Conservation (phyloP, 2,329 filamentous ascomycete species). For the Xylaria multiplex region DNA sequence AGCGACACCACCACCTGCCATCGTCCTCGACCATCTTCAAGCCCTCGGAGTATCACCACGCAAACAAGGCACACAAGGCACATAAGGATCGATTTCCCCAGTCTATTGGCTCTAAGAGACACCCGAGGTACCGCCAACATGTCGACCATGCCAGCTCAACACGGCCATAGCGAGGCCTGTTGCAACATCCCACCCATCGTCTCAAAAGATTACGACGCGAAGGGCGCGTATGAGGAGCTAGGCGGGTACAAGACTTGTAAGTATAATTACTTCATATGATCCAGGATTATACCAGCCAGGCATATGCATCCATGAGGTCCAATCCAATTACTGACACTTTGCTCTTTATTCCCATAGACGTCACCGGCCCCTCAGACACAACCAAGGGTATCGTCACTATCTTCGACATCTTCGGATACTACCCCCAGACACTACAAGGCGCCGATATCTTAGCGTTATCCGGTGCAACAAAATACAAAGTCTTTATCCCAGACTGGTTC, state of each 20-base stretch:
- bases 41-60: constrained; percentile 32
- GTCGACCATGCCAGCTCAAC: constrained; percentile 62
- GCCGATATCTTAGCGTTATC: constrained; percentile 71
- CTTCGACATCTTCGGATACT: constrained; percentile 79
- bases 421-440: constrained; percentile 74
- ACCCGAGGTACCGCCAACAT: constrained; percentile 49
- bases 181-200: constrained; percentile 69
- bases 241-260: constrained; percentile 65
- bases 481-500: constrained; percentile 95
- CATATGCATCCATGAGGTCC: background rate
- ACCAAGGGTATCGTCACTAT: constrained; percentile 70
- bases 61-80: constrained; percentile 24
- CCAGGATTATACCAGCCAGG: background rate
- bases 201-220: constrained; percentile 63
- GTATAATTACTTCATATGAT: constrained; percentile 23
- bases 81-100: constrained; percentile 18
- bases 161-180: constrained; percentile 65
- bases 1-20: constrained; percentile 26
- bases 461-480: constrained; percentile 74
- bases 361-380: constrained; percentile 58
- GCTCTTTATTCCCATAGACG: constrained; percentile 53
- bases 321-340: background rate
- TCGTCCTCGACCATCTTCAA: constrained; percentile 21
- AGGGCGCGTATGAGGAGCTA: constrained; percentile 67
- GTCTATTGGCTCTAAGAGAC: constrained; percentile 29